Evolutionary conservation across 345 rosid species (phyloP).

Genomic region (Camelina hispida): DNA sequence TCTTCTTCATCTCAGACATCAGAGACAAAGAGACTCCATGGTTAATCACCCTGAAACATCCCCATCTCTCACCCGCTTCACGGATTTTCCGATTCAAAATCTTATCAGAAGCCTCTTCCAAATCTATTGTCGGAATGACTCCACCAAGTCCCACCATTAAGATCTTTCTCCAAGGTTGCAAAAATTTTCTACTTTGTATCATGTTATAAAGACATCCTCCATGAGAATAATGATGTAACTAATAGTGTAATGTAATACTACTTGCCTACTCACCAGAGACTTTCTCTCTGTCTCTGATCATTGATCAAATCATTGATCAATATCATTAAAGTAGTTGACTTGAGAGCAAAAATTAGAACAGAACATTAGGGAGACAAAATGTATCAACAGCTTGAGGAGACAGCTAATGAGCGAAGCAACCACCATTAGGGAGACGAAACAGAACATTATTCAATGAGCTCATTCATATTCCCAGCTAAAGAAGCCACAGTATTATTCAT

Average conservation of each 20-base stretch:
- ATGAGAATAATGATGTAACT: too few relatives aligned
- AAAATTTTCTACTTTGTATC: background rate
- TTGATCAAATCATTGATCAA: background rate
- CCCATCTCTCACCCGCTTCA: slow-evolving; percentile 73
- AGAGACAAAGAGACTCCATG: slow-evolving; percentile 56
- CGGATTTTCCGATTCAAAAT: slow-evolving; percentile 49
- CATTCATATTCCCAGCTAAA: slow-evolving; percentile 32
- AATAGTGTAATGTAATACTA: too few relatives aligned
- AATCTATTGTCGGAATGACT: slow-evolving; percentile 54
- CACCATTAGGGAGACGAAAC: background rate
- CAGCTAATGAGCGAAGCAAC: background rate
- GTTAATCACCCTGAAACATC: slow-evolving; percentile 79
- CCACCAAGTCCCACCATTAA: slow-evolving; percentile 21
- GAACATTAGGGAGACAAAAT: too few relatives aligned
- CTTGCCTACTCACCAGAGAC: background rate
- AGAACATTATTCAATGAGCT: background rate
- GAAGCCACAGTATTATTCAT: slow-evolving; percentile 17
- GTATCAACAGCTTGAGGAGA: too few relatives aligned
- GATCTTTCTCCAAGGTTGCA: background rate
- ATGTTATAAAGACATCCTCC: background rate
- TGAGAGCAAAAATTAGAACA: background rate
- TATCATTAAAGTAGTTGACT: background rate
- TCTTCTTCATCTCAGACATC: slow-evolving; percentile 70
- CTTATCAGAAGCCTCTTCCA: slow-evolving; percentile 52
- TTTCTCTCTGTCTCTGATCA: background rate